phyloP scores from a whole-genome alignment of 2,329 filamentous ascomycete genomes.

The Trichoderma sp. region DNA sequence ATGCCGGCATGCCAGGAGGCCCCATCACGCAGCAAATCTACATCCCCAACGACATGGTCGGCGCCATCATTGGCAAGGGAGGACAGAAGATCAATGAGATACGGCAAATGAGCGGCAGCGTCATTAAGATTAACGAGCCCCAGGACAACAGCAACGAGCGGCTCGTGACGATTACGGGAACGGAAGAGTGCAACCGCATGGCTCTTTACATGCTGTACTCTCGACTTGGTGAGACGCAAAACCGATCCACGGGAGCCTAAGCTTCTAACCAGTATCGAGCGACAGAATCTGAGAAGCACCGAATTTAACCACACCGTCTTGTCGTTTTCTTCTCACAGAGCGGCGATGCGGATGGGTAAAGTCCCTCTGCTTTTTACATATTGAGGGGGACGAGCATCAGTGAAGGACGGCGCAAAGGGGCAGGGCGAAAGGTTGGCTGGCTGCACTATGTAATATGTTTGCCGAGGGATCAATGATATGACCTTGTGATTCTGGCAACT shows the following conservation, averaged over 20 bases:
- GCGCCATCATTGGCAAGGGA: conserved; percentile 97
- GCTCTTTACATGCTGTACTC: conserved; percentile 99
- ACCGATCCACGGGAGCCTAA: conserved; percentile 31
- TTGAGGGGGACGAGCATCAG: background rate
- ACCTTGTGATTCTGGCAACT: background rate
- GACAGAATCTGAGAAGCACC: conserved; percentile 50
- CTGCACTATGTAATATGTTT: background rate
- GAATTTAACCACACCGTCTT: conserved; percentile 37
- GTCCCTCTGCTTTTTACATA: background rate
- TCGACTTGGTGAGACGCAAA: conserved; percentile 72
- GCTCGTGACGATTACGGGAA: conserved; percentile 94
- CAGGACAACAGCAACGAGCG: conserved; percentile 99
- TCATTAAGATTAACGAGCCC: conserved; percentile 99
- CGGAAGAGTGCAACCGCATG: conserved; percentile 98
- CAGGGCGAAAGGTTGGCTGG: background rate
- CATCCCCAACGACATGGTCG: conserved; percentile 99
- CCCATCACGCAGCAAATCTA: conserved; percentile 97
- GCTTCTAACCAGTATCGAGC: conserved; percentile 33
- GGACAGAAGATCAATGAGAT: conserved; percentile 99
- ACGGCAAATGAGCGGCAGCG: conserved; percentile 90
- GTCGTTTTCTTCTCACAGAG: background rate
- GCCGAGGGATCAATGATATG: conserved; percentile 8
- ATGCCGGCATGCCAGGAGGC: conserved; percentile 57
- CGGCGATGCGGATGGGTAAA: conserved; percentile 3
- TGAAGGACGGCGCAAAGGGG: conserved; percentile 1